phyloP scores from a whole-genome alignment of 1,284 basidiomycete genomes.

The Ceratobasidium sp. region DNA sequence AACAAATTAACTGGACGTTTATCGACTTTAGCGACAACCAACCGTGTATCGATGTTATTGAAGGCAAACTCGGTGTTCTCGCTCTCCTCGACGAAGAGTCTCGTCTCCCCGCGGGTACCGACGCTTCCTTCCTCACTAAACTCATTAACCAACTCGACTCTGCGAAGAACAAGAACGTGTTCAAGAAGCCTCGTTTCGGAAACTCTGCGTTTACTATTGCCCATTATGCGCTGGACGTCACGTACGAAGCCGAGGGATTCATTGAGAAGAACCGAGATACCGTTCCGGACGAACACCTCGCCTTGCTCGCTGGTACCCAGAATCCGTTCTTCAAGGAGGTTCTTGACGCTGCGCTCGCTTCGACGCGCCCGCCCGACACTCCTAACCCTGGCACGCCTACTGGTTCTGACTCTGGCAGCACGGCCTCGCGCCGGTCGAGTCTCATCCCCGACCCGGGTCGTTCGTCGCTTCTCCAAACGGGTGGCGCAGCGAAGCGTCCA shows the following conservation, averaged over 20 bases:
- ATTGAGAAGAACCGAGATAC: conserved; percentile 99
- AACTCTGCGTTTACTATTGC: conserved; percentile 96
- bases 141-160: conserved; percentile 88
- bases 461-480: conserved; percentile 68
- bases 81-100: conserved; percentile 98
- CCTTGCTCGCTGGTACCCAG: conserved; percentile 88
- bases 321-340: conserved; percentile 97
- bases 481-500: conserved; percentile 81
- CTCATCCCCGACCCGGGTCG: conserved; percentile 87
- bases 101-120: conserved; percentile 99
- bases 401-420: conserved; percentile 54
- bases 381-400: conserved; percentile 62
- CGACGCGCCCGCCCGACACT: conserved; percentile 90
- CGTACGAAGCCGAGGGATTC: conserved; percentile 97
- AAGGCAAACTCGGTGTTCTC: conserved; percentile 86
- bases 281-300: conserved; percentile 95
- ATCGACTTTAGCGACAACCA: conserved; percentile 99
- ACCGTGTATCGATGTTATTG: conserved; percentile 98
- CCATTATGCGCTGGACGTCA: conserved; percentile 97
- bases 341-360: conserved; percentile 89
- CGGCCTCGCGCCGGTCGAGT: conserved; percentile 78
- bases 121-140: conserved; percentile 96
- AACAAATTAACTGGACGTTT: conserved; percentile 98
- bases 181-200: conserved; percentile 95
- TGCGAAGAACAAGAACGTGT: conserved; percentile 87